Evolutionary conservation across 106 monocot species (phyloP).

Genomic region (Xerophyta viscosa): DNA sequence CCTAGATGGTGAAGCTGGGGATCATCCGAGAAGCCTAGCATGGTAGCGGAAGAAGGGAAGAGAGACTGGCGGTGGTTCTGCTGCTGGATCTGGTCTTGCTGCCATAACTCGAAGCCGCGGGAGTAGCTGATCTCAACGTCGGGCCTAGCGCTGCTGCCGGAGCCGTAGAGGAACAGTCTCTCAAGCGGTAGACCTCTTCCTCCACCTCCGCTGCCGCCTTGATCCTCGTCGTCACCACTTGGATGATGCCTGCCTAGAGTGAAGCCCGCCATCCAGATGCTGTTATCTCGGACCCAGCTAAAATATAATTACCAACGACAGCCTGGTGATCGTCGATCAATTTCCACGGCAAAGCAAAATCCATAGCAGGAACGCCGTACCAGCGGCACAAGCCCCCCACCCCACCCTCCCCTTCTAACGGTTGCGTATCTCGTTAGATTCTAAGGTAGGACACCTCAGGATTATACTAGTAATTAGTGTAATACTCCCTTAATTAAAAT

Average conservation of each 20-base stretch:
- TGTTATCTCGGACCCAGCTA: background rate
- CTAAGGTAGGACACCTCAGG: background rate
- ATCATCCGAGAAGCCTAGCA: slow-evolving; percentile 29
- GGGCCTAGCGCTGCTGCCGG: slow-evolving; percentile 4
- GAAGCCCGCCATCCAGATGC: slow-evolving; percentile 54
- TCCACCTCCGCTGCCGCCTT: slow-evolving; percentile 2
- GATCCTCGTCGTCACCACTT: too few relatives aligned
- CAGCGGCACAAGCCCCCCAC: background rate
- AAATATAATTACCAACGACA: background rate
- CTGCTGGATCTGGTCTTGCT: slow-evolving; percentile 49
- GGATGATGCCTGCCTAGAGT: slow-evolving; percentile 33
- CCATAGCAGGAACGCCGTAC: background rate
- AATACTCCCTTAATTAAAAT: background rate
- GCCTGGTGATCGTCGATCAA: background rate
- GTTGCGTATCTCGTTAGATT: background rate
- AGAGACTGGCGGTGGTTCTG: slow-evolving; percentile 22
- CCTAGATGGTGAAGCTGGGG: slow-evolving; percentile 1
- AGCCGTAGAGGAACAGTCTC: slow-evolving; percentile 38
- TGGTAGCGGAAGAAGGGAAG: slow-evolving; percentile 14
- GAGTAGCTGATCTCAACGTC: slow-evolving; percentile 18
- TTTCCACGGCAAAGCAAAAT: background rate
- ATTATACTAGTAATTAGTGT: background rate
- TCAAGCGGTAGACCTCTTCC: slow-evolving; percentile 21
- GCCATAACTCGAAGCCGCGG: slow-evolving; percentile 78
- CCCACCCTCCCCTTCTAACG: background rate